Base-by-base conservation (phyloP, 2,329 filamentous ascomycete genomes). In the Fusarium protoensiforme region DNA sequence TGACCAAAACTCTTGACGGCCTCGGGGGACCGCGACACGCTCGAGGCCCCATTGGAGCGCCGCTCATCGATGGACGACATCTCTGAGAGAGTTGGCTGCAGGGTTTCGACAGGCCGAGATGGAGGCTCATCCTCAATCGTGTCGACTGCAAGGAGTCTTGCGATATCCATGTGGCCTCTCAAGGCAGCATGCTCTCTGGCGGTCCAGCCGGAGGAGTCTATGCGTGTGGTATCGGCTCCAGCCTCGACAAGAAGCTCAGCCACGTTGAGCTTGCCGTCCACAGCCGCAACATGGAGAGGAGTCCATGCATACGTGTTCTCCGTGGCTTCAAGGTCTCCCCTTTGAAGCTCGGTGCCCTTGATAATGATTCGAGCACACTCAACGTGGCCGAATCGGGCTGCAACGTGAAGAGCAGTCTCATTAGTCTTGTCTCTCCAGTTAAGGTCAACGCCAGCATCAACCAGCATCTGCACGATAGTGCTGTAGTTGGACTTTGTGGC, bases 1-100 rank as follows among this genome's bases (percentile, higher is more conserved):
- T 99, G 96, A 64, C 96, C 96, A 82, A 98, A 99, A 1, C 94
- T 94, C 83, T 98, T 98, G 73, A 98, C 90, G 7, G 95, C 92
- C 72, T 98, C 94, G 3, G 91, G 85, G 8, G 87, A 84, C 59
- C 91, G 87, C 7, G 86, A 81, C 22, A 81, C 76, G 62, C 83
- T 80, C 77, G 88, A 84, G 22, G 82, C 78, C 65, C 85, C 83
- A 75, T 89, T 85, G 57, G 90, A 92, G 36, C 85, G 87, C 58
- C 89, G 85, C 53, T 89, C 89, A 39, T 88, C 89, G 14, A 92
- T 87, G 0, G 92, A 94, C 0, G 90, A 90, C 9, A 82, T 82
- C 33, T 89, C 88, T 2, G 82, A 78, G 27, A 31, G 75, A 56
- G 66, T 75, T 69, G 36, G 74, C 64, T 60, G 78, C 59, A 65